Base-by-base conservation (phyloP, 352 stramenopile species). In the Phytophthora tentaculata region DNA sequence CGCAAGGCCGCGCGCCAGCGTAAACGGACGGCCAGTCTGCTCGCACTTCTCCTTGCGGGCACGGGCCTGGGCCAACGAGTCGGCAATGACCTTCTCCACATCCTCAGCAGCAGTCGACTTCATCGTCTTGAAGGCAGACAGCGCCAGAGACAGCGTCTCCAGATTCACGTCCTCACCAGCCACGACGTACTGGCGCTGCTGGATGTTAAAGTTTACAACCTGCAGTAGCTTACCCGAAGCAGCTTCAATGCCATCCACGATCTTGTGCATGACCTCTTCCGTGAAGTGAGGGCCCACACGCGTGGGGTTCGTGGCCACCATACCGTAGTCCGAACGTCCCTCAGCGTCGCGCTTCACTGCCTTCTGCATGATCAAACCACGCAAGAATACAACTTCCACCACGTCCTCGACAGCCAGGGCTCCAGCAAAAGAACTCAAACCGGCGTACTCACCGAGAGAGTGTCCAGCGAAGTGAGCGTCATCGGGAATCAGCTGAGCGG, bases 191-290 rank as follows among this genome's bases (percentile, higher is more conserved):
- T 97, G 90, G 6, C 74, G 70, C 64, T 86, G 81, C 58, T 93
- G 76, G 10, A 96, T 86, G 75, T 97, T 97, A 58, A 90, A 96
- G 71, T 96, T 97, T 41, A 97, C 88, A 6, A 96, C 84, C 58
- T 97, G 89, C 9, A 95, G 72, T 13, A 97, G 73, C 73, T 95
- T 89, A 13, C 76, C 74, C 1, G 82, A 92, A n/a, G 76, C 72
- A 26, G 68, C 60, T 41, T 77, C 76, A 44, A 97, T 88, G 19
- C 71, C 74, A 39, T 92, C 77, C 5, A 97, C 86, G 23, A 96
- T 60, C 16, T 79, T 74, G 68, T 90, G 78, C 67, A 97, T 77
- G n/a, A 79, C 65, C 7, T 83, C 59, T 58, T 92, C 88, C 7
- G 84, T 88, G 63, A 95, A 94, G 63, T 90, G 76, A 2, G 72